Evolutionary conservation across 495 filamentous ascomycete species (phyloP).

Genomic region (Trichocladium antarcticum): DNA sequence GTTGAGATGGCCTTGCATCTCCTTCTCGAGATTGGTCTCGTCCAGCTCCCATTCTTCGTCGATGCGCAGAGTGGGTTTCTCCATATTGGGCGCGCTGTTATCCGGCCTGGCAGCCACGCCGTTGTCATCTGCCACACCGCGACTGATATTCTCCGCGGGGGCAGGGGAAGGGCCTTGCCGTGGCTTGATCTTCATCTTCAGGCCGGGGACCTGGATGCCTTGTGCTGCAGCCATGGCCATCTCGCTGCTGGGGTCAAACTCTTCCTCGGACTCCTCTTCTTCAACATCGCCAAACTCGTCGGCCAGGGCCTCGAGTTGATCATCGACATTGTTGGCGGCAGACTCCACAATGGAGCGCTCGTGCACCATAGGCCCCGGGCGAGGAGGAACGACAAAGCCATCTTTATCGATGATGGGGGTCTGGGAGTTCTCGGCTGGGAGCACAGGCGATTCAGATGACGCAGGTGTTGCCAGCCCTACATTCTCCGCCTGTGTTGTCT

Average conservation of each 20-base stretch:
- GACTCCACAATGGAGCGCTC: not conserved
- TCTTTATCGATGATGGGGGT: slow-evolving; percentile 19
- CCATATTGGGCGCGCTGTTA: slow-evolving; percentile 1
- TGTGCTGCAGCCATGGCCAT: slow-evolving; percentile 25
- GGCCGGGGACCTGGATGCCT: slow-evolving; percentile 18
- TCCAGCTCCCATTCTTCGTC: slow-evolving; percentile 40
- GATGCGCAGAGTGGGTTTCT: slow-evolving; percentile 22
- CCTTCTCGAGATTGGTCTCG: slow-evolving; percentile 37
- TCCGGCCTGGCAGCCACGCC: not conserved
- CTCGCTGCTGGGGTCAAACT: slow-evolving; percentile 24
- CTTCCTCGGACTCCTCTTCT: slow-evolving; percentile 25
- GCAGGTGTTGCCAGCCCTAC: not conserved
- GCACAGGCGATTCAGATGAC: not conserved
- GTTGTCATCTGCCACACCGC: not conserved
- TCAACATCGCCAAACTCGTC: slow-evolving; percentile 30
- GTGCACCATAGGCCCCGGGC: slow-evolving; percentile 3
- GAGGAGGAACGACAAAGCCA: slow-evolving; percentile 23
- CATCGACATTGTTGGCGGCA: not conserved
- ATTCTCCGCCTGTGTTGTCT: not conserved
- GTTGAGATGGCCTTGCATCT: slow-evolving; percentile 41
- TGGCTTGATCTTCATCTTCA: slow-evolving; percentile 13
- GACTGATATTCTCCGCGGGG: not conserved
- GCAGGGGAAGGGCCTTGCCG: not conserved
- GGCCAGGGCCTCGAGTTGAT: slow-evolving; percentile 21
- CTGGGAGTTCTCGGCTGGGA: not conserved